Base-by-base conservation (phyloP, 352 stramenopile species). In the Globisporangium megalacanthum region DNA sequence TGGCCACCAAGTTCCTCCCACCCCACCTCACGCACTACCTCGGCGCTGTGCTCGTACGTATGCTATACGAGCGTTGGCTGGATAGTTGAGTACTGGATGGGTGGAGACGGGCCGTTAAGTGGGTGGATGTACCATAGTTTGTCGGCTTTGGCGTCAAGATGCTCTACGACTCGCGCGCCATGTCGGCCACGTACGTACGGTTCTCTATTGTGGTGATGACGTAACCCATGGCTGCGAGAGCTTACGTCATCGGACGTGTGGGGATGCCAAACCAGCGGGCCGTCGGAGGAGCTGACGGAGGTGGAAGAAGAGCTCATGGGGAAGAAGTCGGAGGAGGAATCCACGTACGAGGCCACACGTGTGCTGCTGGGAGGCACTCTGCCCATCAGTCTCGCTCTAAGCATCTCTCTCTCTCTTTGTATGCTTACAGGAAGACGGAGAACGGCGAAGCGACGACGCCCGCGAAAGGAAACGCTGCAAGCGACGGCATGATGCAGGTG, bases 101-200 rank as follows among this genome's bases (percentile, higher is more conserved):
- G n/a, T 48, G 17, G 14, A n/a, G 15, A n/a, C 7, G 14, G 41
- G 6, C 6, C 17, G n/a, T 48, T 17, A 29, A 22, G 48, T 14
- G 25, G 25, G 25, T 4, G 47, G 13, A 10, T 45, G 35, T 29
- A 54, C 15, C 77, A 19, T 67, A 99, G 60, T 99, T 99, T 65
- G 75, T 99, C 22, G 97, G 98, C 56, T 99, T 99, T 84, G 96
- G 96, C 35, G 61, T 94, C 49, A 97, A 97, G 70, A 92, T 99
- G 72, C 65, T 99, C 10, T 91, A 88, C 66, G 84, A 94, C 56
- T 79, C 84, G 31, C 70, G 82, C 49, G 76, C 88, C 51, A 94
- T 94, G 84, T 91, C 86, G 29, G 71, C 73, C 20, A 86, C 66
- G 83, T 91, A 78, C 29, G 75, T 64, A 51, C n/a, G 15, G 19